These are phyloP conservation scores for Umbelopsis sp. DNA, from an alignment of 192 early-diverging fungal species.

Conservation along the genomic window DNA sequence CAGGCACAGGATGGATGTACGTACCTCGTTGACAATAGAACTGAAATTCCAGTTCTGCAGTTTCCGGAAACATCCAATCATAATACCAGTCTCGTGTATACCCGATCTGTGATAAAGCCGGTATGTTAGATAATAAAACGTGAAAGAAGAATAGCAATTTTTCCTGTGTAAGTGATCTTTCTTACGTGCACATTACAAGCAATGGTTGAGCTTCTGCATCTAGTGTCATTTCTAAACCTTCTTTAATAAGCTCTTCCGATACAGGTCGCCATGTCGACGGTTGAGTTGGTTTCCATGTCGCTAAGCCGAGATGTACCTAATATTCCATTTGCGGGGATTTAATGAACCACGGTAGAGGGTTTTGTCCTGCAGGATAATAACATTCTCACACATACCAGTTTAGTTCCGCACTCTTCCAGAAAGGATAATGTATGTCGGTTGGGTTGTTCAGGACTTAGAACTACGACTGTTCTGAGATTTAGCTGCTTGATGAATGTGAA, in stretches of 20 bases:
- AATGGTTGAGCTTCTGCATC: slow-evolving; percentile 84
- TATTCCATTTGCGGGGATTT: background rate
- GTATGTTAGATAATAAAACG: background rate
- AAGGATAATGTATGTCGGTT: slow-evolving; percentile 74
- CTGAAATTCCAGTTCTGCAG: slow-evolving; percentile 97
- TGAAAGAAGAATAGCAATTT: background rate
- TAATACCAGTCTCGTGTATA: slow-evolving; percentile 89
- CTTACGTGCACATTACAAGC: slow-evolving; percentile 88
- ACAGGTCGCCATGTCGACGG: slow-evolving; percentile 82
- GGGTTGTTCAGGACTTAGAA: slow-evolving; percentile 83
- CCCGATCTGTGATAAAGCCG: slow-evolving; percentile 62
- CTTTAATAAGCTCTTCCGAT: slow-evolving; percentile 94
- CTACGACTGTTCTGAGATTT: slow-evolving; percentile 74
- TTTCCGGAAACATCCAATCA: slow-evolving; percentile 92
- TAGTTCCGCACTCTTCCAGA: slow-evolving; percentile 70
- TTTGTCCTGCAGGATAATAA: background rate
- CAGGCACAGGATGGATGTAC: background rate
- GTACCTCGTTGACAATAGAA: slow-evolving; percentile 90
- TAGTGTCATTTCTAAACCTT: slow-evolving; percentile 86
- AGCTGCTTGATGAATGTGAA: slow-evolving; percentile 83
- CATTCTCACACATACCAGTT: slow-evolving; percentile 45
- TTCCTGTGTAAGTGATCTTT: background rate
- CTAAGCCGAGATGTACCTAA: slow-evolving; percentile 63
- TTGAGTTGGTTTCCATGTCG: slow-evolving; percentile 66
- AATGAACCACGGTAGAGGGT: background rate